These are phyloP conservation scores for Pichia sp. DNA, from an alignment of 1,139 yeast species.

Conservation along the genomic window DNA sequence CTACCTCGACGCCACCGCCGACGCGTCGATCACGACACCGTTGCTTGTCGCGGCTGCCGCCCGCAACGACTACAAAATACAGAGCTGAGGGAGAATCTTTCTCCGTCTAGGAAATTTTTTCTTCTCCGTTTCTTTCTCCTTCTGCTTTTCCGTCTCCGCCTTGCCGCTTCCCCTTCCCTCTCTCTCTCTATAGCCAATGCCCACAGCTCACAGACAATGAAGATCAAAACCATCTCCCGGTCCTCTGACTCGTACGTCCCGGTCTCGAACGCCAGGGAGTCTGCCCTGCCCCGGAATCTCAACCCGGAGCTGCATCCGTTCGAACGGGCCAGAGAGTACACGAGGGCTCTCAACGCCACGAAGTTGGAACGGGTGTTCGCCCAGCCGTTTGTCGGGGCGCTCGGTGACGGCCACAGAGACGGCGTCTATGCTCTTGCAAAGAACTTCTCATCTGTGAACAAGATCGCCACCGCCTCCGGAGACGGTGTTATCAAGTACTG, in stretches of 20 bases:
- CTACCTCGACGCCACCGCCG: slow-evolving; percentile 19
- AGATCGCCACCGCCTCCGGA: slow-evolving; percentile 87
- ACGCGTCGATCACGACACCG: neutral
- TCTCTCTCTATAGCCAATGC: neutral
- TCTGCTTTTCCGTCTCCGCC: neutral
- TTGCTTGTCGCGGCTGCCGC: neutral
- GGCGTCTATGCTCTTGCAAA: slow-evolving; percentile 91
- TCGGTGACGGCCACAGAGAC: slow-evolving; percentile 93
- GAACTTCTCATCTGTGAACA: slow-evolving; percentile 64
- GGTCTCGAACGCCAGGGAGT: slow-evolving; percentile 83
- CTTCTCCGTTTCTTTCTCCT: neutral
- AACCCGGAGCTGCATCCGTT: slow-evolving; percentile 96
- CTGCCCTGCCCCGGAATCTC: slow-evolving; percentile 81
- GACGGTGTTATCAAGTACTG: slow-evolving; percentile 94
- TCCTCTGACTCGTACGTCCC: slow-evolving; percentile 91
- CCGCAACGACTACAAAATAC: slow-evolving; percentile 4
- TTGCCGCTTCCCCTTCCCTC: neutral
- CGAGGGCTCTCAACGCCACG: slow-evolving; percentile 91
- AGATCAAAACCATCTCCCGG: slow-evolving; percentile 85
- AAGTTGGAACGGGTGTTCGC: slow-evolving; percentile 96
- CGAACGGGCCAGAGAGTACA: slow-evolving; percentile 94
- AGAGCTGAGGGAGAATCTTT: too few species aligned
- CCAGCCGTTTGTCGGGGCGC: slow-evolving; percentile 91
- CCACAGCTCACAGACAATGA: slow-evolving; percentile 40
- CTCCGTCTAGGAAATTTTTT: neutral